phyloP scores from a whole-genome alignment of 495 filamentous ascomycete genomes.

The Trichoderma parareesei region DNA sequence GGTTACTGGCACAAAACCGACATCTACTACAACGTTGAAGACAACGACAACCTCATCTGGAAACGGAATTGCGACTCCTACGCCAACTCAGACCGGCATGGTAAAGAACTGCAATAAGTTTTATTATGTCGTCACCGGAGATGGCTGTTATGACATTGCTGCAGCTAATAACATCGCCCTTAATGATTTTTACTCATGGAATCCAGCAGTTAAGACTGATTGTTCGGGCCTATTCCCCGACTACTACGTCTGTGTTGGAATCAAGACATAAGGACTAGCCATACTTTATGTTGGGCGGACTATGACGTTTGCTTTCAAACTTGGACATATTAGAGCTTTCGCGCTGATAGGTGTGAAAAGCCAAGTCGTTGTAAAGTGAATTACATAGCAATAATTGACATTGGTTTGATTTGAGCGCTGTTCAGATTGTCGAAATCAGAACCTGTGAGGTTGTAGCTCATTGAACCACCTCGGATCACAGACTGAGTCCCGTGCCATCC shows the following conservation, averaged over 20 bases:
- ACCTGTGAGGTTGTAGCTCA: no score
- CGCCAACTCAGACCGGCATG: constrained; percentile 17
- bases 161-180: not conserved
- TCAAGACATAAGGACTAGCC: not conserved
- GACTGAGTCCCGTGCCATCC: no score
- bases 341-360: no score
- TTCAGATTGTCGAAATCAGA: no score
- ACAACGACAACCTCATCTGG: constrained; percentile 10
- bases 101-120: constrained; percentile 17
- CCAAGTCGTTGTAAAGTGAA: no score
- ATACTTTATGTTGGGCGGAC: no score
- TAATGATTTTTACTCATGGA: not conserved
- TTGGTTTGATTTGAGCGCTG: no score
- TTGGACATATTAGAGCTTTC: no score
- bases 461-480: no score
- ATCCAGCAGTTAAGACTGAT: not conserved
- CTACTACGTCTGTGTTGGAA: not conserved
- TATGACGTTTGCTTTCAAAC: no score
- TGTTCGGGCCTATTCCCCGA: not conserved
- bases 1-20: constrained; percentile 9
- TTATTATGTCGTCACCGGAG: constrained; percentile 15
- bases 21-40: no score
- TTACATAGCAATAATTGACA: no score
- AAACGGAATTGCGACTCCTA: constrained; percentile 14
- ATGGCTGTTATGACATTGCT: not conserved